A percentile compares a stretch with the other conserved stretches of the same genome.
Evolutionary conservation across 129 eudicot genomes (phyloP).

Genomic region (Chrysanthemum makinoi): DNA sequence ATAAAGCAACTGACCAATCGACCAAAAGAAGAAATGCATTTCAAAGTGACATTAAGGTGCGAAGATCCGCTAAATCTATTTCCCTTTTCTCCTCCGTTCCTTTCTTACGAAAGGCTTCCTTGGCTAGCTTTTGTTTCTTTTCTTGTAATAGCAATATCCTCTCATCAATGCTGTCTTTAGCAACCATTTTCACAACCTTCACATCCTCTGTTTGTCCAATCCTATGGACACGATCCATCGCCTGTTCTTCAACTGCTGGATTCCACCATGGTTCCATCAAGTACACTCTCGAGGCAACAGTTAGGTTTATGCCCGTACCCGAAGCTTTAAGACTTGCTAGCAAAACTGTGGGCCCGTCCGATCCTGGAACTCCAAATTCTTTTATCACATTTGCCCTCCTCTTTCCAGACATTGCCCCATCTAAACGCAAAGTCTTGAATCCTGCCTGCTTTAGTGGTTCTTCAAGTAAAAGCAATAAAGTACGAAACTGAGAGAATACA

Average conservation of each 20-base stretch:
- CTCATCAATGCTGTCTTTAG: slow-evolving; percentile 75
- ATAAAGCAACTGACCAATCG: background rate
- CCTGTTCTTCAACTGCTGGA: slow-evolving; percentile 91
- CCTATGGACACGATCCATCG: slow-evolving; percentile 91
- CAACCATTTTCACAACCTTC: slow-evolving; percentile 74
- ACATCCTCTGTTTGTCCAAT: slow-evolving; percentile 83
- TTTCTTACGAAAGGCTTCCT: slow-evolving; percentile 58
- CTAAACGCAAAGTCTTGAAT: slow-evolving; percentile 66
- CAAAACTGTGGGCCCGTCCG: slow-evolving; percentile 68
- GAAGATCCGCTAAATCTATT: slow-evolving; percentile 53
- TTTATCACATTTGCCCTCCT: slow-evolving; percentile 53
- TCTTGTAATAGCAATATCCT: slow-evolving; percentile 71
- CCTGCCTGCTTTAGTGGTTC: slow-evolving; percentile 74
- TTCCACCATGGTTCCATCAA: slow-evolving; percentile 99
- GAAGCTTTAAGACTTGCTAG: slow-evolving; percentile 91
- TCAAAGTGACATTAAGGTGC: slow-evolving; percentile 68
- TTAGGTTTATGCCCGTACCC: slow-evolving; percentile 76
- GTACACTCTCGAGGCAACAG: slow-evolving; percentile 77
- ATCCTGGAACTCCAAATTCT: slow-evolving; percentile 46
- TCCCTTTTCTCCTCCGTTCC: slow-evolving; percentile 61
- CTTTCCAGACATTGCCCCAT: slow-evolving; percentile 75
- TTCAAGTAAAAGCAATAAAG: slow-evolving; percentile 67
- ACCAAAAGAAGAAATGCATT: background rate
- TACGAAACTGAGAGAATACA: slow-evolving; percentile 75
- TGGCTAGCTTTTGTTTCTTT: slow-evolving; percentile 60